A percentile compares a stretch with the other conserved stretches of the same genome.
Evolutionary conservation across 208 protist genomes (phyloP).

Genomic region (Entamoeba moshkovskii): DNA sequence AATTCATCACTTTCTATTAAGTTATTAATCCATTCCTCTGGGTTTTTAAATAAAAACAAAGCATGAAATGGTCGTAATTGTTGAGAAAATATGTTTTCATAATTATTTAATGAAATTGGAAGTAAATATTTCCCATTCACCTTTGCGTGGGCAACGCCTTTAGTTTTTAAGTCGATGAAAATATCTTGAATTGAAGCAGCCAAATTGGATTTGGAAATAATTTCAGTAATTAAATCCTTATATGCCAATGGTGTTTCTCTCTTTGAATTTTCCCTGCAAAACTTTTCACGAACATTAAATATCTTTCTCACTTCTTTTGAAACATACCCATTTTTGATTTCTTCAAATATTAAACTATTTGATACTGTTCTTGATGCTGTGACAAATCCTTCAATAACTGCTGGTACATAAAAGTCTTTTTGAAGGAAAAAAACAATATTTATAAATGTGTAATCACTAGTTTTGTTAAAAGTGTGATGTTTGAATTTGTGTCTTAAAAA

Average conservation of each 20-base stretch:
- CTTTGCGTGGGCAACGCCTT: neutral
- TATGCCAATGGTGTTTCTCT: neutral
- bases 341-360: neutral
- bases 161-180: neutral
- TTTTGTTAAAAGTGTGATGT: too few species aligned
- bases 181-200: neutral
- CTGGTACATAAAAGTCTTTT: neutral
- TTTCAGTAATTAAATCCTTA: neutral
- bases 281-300: neutral
- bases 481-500: neutral
- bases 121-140: neutral
- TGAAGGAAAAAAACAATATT: neutral
- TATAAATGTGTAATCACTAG: neutral
- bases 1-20: neutral
- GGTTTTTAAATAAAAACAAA: neutral
- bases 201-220: neutral
- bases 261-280: neutral
- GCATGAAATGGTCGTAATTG: neutral
- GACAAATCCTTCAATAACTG: neutral
- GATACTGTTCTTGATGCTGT: neutral
- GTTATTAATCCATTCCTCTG: neutral
- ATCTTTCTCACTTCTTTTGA: neutral
- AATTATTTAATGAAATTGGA: neutral
- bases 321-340: neutral
- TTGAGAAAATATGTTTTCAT: neutral